Percentiles rank a stretch among this genome's conserved stretches.
These are phyloP conservation scores for Sporothrix euskadiensis DNA, from an alignment of 2,329 filamentous ascomycete species.

Conservation along the genomic window DNA sequence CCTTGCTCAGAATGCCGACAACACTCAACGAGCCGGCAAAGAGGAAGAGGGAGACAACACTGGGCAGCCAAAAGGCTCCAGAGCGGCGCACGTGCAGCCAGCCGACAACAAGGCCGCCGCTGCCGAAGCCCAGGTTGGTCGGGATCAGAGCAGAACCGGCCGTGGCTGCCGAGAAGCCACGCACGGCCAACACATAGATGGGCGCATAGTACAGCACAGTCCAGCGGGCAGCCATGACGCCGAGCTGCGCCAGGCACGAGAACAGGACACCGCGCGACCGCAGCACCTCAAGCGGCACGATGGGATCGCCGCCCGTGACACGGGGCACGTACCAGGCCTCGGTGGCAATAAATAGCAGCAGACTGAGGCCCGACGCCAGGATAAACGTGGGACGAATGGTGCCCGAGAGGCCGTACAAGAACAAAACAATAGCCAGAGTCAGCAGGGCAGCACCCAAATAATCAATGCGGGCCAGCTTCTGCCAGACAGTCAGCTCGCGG, in stretches of 20 bases:
- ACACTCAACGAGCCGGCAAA: conserved; percentile 58
- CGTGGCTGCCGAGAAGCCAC: conserved; percentile 65
- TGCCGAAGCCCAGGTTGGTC: conserved; percentile 76
- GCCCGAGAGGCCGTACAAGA: conserved; percentile 69
- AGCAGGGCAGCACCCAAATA: conserved; percentile 65
- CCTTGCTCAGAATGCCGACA: conserved; percentile 50
- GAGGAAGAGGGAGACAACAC: conserved; percentile 58
- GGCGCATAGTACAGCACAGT: conserved; percentile 77
- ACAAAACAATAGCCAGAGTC: conserved; percentile 65
- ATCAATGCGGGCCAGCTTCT: conserved; percentile 68
- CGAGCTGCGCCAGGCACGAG: conserved; percentile 71
- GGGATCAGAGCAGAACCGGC: conserved; percentile 77
- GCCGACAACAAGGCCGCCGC: conserved; percentile 72
- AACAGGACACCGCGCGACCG: conserved; percentile 69
- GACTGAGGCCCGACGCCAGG: conserved; percentile 54
- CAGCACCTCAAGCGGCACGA: conserved; percentile 72
- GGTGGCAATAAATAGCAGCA: conserved; percentile 59
- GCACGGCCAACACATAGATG: conserved; percentile 75
- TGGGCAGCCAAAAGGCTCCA: conserved; percentile 71
- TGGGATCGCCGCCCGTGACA: conserved; percentile 62
- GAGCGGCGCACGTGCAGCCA: conserved; percentile 72
- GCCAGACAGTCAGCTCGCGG: conserved; percentile 42
- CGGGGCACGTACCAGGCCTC: conserved; percentile 50
- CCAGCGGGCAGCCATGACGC: conserved; percentile 81
- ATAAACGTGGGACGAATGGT: conserved; percentile 62